Base-by-base conservation (phyloP, 352 stramenopile species). In the Phytopythium chamaehyphon region DNA sequence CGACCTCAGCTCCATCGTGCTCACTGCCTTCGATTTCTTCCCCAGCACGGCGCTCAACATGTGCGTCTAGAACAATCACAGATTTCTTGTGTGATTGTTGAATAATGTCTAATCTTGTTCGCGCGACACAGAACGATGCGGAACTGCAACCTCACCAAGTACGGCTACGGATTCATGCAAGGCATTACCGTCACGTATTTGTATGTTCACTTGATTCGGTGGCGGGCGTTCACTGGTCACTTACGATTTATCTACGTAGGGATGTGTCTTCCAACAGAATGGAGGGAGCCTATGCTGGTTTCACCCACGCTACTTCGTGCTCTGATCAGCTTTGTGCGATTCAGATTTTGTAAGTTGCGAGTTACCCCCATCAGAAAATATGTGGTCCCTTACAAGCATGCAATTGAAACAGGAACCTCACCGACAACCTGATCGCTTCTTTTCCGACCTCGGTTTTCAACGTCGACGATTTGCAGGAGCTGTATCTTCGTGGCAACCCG, bases 381-480 rank as follows among this genome's bases (percentile, higher is more conserved):
- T n/a, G n/a, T n/a, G n/a, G n/a, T n/a, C n/a, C n/a, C n/a, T n/a
- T n/a, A n/a, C n/a, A n/a, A n/a, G n/a, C n/a, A n/a, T n/a, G n/a
- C n/a, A n/a, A n/a, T n/a, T n/a, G n/a, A n/a, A n/a, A n/a, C n/a
- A 73, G 64, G 15, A 73, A 73, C 46, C 26, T 73, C 22, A 67
- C 64, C 11, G 57, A 64, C 35, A 73, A 73, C 18, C 37, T 59
- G 47, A 44, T 73, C 26, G 61, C 57, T 28, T 57, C 24, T 18
- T 67, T 73, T 18, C 64, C 64, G 1, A 50, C 40, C 1, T 54
- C 64, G 6, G 54, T 73, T 11, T 70, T 73, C 44, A 70, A 70
- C 44, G 42, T 70, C 19, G 57, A 64, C 11, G 44, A 58, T 28
- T 54, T 66, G 24, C 44, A 31, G 28, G 62, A 67, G 54, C 26